Conservation (phyloP, 2,329 filamentous ascomycete species). For the Arthroderma uncinatum region DNA sequence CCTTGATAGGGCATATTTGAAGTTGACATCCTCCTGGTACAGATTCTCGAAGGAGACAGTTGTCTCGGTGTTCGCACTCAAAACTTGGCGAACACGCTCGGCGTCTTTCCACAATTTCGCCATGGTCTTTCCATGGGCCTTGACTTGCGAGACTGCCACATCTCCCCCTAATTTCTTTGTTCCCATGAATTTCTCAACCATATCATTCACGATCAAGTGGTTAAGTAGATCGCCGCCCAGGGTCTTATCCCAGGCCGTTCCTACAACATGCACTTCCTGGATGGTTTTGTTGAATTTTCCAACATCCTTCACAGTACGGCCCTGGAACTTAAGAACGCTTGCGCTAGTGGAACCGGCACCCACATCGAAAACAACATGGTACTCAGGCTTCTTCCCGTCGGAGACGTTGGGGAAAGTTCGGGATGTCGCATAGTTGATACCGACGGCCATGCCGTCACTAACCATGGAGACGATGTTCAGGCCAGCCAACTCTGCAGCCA, state of each 20-base stretch:
- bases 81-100: conserved; percentile 71
- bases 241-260: conserved; percentile 76
- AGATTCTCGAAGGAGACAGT: conserved; percentile 73
- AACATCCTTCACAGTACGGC: conserved; percentile 76
- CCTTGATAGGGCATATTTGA: conserved; percentile 79
- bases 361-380: conserved; percentile 95
- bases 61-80: conserved; percentile 86
- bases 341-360: conserved; percentile 89
- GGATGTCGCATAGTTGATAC: conserved; percentile 86
- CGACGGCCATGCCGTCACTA: conserved; percentile 83
- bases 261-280: conserved; percentile 84
- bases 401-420: conserved; percentile 77
- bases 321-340: conserved; percentile 80
- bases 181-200: conserved; percentile 67
- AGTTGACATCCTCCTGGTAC: conserved; percentile 75
- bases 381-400: conserved; percentile 74
- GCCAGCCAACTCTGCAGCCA: conserved; percentile 78
- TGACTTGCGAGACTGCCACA: conserved; percentile 37
- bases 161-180: conserved; percentile 44
- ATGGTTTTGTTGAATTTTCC: conserved; percentile 93
- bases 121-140: conserved; percentile 67
- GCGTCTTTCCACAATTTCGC: conserved; percentile 90
- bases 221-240: conserved; percentile 87
- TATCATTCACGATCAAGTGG: conserved; percentile 75
- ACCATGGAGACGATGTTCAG: conserved; percentile 75